phyloP scores from a whole-genome alignment of 2,329 filamentous ascomycete species.

The Neurospora sp. region DNA sequence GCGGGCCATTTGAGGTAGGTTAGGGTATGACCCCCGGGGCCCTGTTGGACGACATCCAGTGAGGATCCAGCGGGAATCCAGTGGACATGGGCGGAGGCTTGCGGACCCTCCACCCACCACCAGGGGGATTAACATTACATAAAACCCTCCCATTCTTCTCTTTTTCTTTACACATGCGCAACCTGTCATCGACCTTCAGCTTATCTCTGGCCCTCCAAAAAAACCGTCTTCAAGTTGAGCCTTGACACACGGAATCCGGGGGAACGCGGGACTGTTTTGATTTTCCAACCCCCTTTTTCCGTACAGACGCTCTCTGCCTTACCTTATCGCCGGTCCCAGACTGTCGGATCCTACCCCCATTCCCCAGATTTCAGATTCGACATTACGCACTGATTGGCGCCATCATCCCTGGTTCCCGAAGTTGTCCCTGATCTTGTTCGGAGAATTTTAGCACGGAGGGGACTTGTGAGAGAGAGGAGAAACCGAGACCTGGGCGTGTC shows the following conservation, averaged over 20 bases:
- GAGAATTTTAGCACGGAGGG: conserved; percentile 13
- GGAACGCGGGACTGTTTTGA: conserved; percentile 22
- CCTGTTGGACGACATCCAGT: neutral
- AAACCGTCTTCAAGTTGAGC: conserved; percentile 19
- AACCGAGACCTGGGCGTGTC: neutral
- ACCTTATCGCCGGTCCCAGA: conserved; percentile 24
- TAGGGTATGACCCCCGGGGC: neutral
- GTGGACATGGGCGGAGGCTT: conserved; percentile 12
- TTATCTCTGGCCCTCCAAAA: conserved; percentile 25
- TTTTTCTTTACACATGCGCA: conserved; percentile 31
- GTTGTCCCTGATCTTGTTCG: conserved; percentile 16
- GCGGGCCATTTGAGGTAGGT: neutral
- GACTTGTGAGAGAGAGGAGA: neutral
- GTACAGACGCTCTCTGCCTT: conserved; percentile 11
- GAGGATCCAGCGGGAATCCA: conserved; percentile 6
- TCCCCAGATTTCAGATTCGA: conserved; percentile 29
- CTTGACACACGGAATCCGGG: conserved; percentile 20
- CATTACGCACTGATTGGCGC: conserved; percentile 34
- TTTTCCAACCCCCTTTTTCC: conserved; percentile 13
- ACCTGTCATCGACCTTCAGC: conserved; percentile 28
- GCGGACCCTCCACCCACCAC: conserved; percentile 20
- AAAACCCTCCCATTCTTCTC: conserved; percentile 34
- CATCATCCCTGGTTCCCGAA: conserved; percentile 18
- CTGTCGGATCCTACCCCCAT: conserved; percentile 8
- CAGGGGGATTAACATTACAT: conserved; percentile 35